Evolutionary conservation across 2,329 filamentous ascomycete species (phyloP), one percentile per base, ranked within the genome.

Genomic region (Gremmenia infestans): DNA sequence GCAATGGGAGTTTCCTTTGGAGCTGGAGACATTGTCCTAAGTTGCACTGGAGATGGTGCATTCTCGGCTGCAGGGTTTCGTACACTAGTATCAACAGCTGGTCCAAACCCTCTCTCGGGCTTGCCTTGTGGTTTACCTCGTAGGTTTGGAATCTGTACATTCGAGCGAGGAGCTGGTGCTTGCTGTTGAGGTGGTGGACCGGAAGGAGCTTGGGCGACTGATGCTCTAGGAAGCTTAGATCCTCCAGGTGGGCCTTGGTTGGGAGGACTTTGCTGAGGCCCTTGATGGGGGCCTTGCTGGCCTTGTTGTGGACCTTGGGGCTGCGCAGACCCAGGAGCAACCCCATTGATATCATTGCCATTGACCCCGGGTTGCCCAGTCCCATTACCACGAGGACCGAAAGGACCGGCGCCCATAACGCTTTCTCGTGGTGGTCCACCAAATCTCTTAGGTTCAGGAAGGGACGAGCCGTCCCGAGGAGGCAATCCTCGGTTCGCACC

Each of bases 171-270:
- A 50, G 79, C 78, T 39, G 84, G 83, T 49, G 81, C 78, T 71
- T 86, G 84, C 46, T 83, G 81, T 52, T 82, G 79, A 23, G 84
- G 84, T 50, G 85, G 85, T 40, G 85, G 85, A 12, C 85, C 85
- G 45, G 79, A 76, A 4, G 84, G 80, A 46, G 79, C 78, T 68
- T 83, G 82, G 52, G 80, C 76, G 66, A 79, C 74, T 46, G 82
- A 82, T 39, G 80, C 81, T 57, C 81, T 77, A 40, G 84, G 85
- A 58, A 86, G 72, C 58, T 83, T 76, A 46, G 84, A 86, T 35
- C 76, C 76, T 55, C 53, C 55, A 42, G 60, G 59, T 23, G 63
- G 80, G 2, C 78, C 81, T 63, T 77, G 77, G 5, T 80, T 81
- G 8, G 81, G 81, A 2, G 81, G 79, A 2, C 80, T 80, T 48